Percentiles rank a stretch among this genome's conserved stretches.
Conservation (phyloP, 169 alveolate genomes). For the Plasmodium gonderi region DNA sequence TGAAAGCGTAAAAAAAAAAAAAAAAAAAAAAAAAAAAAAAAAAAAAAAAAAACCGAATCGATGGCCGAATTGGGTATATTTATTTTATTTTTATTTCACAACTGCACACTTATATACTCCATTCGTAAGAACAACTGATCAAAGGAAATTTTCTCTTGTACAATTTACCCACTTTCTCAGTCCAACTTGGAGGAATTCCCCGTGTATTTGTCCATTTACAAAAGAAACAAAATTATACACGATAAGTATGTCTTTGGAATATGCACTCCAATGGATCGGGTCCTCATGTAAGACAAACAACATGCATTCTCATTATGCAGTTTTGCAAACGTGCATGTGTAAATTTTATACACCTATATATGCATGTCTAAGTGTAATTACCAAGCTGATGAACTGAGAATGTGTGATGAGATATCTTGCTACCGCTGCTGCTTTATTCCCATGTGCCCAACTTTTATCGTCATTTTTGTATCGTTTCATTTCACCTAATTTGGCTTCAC, state of each 20-base stretch:
- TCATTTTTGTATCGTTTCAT: too few species aligned
- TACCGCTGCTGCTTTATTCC: neutral
- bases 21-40: neutral
- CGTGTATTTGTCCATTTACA: conserved; percentile 3
- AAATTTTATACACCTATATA: too few species aligned
- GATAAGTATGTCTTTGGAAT: neutral
- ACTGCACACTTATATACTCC: neutral
- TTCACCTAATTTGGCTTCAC: too few species aligned
- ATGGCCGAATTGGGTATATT: too few species aligned
- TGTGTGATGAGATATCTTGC: too few species aligned
- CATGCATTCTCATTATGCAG: too few species aligned
- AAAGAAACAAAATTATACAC: neutral
- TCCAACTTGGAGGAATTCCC: neutral
- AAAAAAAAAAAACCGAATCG: neutral
- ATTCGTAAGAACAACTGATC: too few species aligned
- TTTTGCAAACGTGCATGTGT: too few species aligned
- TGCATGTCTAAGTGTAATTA: too few species aligned
- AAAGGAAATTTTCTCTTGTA: too few species aligned
- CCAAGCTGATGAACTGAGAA: too few species aligned
- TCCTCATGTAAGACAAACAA: conserved; percentile 8
- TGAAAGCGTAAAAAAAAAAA: neutral
- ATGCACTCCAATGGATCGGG: neutral
- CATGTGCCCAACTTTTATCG: too few species aligned
- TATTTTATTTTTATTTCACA: neutral
- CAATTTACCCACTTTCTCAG: neutral